These are phyloP conservation scores for Setaria italica DNA, from an alignment of 202 grass and related monocot species.

Conservation along the genomic window DNA sequence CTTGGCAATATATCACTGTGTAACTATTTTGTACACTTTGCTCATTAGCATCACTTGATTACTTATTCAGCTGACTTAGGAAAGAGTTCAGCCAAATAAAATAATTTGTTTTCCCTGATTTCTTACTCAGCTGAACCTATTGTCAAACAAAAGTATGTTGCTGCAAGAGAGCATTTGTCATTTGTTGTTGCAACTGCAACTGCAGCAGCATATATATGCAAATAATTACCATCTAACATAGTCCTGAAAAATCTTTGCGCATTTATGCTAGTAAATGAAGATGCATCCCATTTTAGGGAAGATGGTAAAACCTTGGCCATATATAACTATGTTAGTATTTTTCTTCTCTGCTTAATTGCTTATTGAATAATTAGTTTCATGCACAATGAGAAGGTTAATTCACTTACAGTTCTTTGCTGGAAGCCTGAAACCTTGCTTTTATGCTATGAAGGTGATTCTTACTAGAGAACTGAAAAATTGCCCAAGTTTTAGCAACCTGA, in stretches of 20 bases:
- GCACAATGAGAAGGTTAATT: neutral
- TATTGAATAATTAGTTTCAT: neutral
- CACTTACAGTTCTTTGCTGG: neutral
- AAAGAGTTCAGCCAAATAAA: neutral
- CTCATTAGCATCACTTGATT: neutral
- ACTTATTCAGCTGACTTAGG: neutral
- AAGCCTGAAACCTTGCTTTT: neutral
- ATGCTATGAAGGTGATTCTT: constrained; percentile 8
- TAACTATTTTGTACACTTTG: neutral
- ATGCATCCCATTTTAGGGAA: neutral
- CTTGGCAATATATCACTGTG: neutral
- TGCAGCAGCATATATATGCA: neutral
- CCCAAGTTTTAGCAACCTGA: constrained; percentile 35
- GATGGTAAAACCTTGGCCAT: neutral
- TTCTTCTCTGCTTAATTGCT: neutral
- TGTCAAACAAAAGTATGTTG: neutral
- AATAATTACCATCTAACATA: neutral
- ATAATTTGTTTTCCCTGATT: neutral
- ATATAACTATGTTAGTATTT: neutral
- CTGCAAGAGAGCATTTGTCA: neutral
- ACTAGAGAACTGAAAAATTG: constrained; percentile 33
- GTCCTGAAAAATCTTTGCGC: neutral
- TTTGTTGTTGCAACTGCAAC: neutral
- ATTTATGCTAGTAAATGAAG: neutral
- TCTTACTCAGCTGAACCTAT: neutral